Evolutionary conservation across 805 yeast genomes (phyloP).

Genomic region (Candida saitoana): DNA sequence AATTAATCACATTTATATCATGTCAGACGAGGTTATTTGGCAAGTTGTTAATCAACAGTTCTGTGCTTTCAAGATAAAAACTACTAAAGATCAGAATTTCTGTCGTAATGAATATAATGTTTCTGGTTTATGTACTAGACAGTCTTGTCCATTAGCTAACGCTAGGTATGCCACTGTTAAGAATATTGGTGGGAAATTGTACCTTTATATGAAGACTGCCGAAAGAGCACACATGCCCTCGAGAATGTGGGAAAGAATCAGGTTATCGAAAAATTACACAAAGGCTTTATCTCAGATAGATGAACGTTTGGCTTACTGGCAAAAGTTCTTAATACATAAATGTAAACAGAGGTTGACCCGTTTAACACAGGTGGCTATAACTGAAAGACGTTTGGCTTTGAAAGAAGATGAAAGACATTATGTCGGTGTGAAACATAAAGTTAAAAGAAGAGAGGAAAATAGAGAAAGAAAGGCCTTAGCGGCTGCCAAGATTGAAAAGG

Average conservation of each 20-base stretch:
- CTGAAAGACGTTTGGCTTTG: slow-evolving; percentile 89
- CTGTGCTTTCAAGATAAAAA: slow-evolving; percentile 89
- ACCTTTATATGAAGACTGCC: slow-evolving; percentile 92
- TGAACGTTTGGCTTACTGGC: slow-evolving; percentile 87
- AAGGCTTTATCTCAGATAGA: slow-evolving; percentile 88
- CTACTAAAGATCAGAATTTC: slow-evolving; percentile 84
- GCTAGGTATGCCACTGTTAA: slow-evolving; percentile 87
- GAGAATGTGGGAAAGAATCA: slow-evolving; percentile 91
- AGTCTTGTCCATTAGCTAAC: slow-evolving; percentile 94
- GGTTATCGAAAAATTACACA: slow-evolving; percentile 81
- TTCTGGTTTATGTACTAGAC: slow-evolving; percentile 87
- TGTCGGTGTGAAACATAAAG: slow-evolving; percentile 90
- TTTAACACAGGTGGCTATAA: slow-evolving; percentile 90
- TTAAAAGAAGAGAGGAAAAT: slow-evolving; percentile 87
- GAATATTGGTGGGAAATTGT: slow-evolving; percentile 71
- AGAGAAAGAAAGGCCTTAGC: slow-evolving; percentile 95
- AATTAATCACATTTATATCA: too few relatives aligned
- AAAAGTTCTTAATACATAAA: slow-evolving; percentile 81
- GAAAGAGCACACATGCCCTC: slow-evolving; percentile 97
- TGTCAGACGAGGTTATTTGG: slow-evolving; percentile 90
- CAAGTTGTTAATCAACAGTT: slow-evolving; percentile 93
- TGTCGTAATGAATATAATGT: slow-evolving; percentile 97
- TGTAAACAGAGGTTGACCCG: slow-evolving; percentile 95
- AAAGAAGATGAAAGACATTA: slow-evolving; percentile 89
- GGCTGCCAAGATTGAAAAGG: slow-evolving; percentile 95